Base-by-base conservation (phyloP, 2,329 filamentous ascomycete species). In the Westerdykella ornata region DNA sequence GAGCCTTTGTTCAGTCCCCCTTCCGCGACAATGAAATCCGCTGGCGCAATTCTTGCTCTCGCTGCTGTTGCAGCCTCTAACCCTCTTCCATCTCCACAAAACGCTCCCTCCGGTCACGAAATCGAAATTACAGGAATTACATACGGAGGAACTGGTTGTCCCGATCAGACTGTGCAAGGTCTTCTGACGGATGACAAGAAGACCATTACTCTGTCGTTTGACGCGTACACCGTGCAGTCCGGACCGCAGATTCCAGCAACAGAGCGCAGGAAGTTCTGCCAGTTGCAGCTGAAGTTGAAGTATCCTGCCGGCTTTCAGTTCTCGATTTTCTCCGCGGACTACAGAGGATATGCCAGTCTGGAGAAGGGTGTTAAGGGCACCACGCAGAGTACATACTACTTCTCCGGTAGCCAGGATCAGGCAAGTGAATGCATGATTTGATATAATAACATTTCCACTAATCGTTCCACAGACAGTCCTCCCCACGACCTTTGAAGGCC, bases 341-440 rank as follows among this genome's bases (percentile, higher is more conserved):
- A 69, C 59, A 67, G 70, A 47, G 72, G 71, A 33, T 72, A 71
- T 45, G 68, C 66, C 30, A 52, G 52, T 43, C 53, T 74, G 18
- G 63, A 68, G 12, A 43, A 49, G 19, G 68, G 66, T 22, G 66
- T 71, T 14, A 65, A 55, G 2, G 72, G 69, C 37, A 62, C 60
- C 14, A 66, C 68, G 49, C 68, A 69, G 55, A 67, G 69, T 19
- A 72, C 67, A n/a, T 74, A 74, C 54, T 74, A 72, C 53, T 73
- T 73, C 59, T 70, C 69, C 39, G 70, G 72, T 13, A 54, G 63
- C 32, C 54, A 55, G 38, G 44, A 51, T 17, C 65, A 68, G 62
- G 66, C 60, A 57, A 31, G 46, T 30, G 8, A 15, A 4, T n/a
- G 11, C 31, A 7, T 5, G 6, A 31, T 20, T 5, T 15, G 14